Evolutionary conservation across 2,329 filamentous ascomycete species (phyloP).

Genomic region (Mycocentrospora acerina): DNA sequence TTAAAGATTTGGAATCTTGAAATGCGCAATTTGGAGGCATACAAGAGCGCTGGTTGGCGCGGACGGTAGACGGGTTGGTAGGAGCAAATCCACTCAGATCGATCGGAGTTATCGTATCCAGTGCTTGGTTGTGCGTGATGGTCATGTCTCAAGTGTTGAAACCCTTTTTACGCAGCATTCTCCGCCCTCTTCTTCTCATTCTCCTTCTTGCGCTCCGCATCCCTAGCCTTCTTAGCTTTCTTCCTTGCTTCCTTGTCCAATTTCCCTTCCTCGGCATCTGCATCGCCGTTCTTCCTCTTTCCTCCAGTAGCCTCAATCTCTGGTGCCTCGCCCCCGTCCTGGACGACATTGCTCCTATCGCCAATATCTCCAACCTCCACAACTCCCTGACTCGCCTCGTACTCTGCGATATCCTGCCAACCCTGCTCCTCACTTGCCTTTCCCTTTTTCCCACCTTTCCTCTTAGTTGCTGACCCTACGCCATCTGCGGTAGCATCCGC

Average conservation of each 20-base stretch:
- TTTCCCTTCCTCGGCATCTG: constrained; percentile 13
- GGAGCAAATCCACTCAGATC: too few species aligned
- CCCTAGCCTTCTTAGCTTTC: constrained; percentile 57
- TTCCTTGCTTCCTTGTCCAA: constrained; percentile 57
- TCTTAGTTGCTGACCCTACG: constrained; percentile 3
- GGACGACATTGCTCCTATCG: constrained; percentile 34
- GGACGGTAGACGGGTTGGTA: neutral
- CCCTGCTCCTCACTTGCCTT: constrained; percentile 21
- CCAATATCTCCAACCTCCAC: constrained; percentile 46
- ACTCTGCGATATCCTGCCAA: constrained; percentile 49
- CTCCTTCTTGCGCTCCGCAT: constrained; percentile 46
- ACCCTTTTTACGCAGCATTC: constrained; percentile 4
- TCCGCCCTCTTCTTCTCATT: constrained; percentile 34
- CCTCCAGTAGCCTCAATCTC: constrained; percentile 23
- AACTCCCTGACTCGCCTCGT: constrained; percentile 43
- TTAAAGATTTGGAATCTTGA: constrained; percentile 1
- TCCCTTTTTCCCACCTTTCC: constrained; percentile 14
- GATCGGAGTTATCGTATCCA: too few species aligned
- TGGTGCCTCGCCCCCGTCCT: constrained; percentile 31
- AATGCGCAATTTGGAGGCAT: constrained; percentile 1
- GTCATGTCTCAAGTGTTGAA: constrained; percentile 2
- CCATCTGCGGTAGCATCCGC: constrained; percentile 4
- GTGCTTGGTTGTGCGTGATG: too few species aligned
- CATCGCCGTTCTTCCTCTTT: constrained; percentile 34
- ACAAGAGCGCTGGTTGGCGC: constrained; percentile 1